phyloP scores from a whole-genome alignment of 345 rosid species.

The Lepidium aucheri region DNA sequence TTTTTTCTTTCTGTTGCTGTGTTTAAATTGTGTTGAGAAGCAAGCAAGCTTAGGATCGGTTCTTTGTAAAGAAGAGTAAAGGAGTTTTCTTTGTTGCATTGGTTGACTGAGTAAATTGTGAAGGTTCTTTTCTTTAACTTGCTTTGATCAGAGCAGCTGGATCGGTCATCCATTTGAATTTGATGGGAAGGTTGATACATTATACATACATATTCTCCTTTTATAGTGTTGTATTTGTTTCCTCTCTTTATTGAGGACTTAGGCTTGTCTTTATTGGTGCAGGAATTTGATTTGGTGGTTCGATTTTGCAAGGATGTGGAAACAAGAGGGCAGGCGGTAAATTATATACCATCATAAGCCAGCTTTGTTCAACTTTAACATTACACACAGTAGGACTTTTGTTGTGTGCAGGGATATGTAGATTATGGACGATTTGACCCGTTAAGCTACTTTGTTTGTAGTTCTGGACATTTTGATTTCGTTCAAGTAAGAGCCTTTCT shows the following conservation, averaged over 20 bases:
- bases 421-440: conserved; percentile 68
- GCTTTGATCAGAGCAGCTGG: conserved; percentile 57
- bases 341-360: conserved; percentile 21
- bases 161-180: conserved; percentile 49
- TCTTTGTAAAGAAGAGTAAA: background rate
- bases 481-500: conserved; percentile 49
- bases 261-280: conserved; percentile 15
- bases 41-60: background rate
- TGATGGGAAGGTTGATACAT: conserved; percentile 52
- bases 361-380: background rate
- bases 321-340: conserved; percentile 73
- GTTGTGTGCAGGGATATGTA: conserved; percentile 72
- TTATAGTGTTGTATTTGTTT: background rate
- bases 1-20: conserved; percentile 37
- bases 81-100: background rate
- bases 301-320: conserved; percentile 93
- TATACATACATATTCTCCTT: background rate
- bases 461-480: conserved; percentile 53
- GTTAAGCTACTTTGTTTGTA: conserved; percentile 53
- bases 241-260: background rate
- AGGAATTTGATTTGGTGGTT: conserved; percentile 70
- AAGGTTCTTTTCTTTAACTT: conserved; percentile 35
- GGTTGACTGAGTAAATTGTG: background rate
- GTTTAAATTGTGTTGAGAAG: background rate
- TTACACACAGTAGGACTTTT: background rate